Evolutionary conservation across 495 filamentous ascomycete species (phyloP).

Genomic region (Physcia stellaris): DNA sequence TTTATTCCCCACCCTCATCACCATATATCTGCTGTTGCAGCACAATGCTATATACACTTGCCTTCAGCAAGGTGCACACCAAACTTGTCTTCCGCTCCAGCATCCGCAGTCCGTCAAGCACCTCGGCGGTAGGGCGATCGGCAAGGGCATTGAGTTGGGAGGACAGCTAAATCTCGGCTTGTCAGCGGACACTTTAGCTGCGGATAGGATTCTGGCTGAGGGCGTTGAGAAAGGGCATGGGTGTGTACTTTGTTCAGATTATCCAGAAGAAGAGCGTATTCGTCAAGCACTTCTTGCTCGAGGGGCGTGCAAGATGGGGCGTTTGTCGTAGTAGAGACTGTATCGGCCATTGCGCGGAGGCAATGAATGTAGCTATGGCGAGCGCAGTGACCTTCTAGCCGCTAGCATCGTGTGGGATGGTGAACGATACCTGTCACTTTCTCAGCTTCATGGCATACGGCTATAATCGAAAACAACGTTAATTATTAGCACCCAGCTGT

Average conservation of each 20-base stretch:
- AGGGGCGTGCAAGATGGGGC: slow-evolving; percentile 44
- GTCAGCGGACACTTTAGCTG: slow-evolving; percentile 16
- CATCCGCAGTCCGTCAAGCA: slow-evolving; percentile 70
- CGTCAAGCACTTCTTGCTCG: slow-evolving; percentile 89
- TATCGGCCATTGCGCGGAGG: slow-evolving; percentile 1
- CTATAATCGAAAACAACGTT: no score
- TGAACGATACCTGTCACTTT: no score
- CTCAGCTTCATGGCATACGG: no score
- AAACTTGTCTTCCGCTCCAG: slow-evolving; percentile 88
- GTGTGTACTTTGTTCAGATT: slow-evolving; percentile 75
- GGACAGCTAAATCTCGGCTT: slow-evolving; percentile 36
- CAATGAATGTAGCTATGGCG: no score
- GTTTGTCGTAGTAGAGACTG: slow-evolving; percentile 1
- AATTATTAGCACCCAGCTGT: no score
- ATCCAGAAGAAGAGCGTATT: slow-evolving; percentile 73
- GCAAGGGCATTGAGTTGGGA: slow-evolving; percentile 46
- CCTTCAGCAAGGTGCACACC: slow-evolving; percentile 90
- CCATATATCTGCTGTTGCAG: slow-evolving; percentile 80
- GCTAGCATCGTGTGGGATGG: no score
- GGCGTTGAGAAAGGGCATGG: slow-evolving; percentile 1
- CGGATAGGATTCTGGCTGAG: slow-evolving; percentile 22
- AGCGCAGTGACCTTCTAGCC: no score
- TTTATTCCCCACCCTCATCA: slow-evolving; percentile 19
- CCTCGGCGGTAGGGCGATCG: slow-evolving; percentile 49
- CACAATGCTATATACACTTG: slow-evolving; percentile 96